Evolutionary conservation across 306 rosid species (phyloP).

Genomic region (Gleditsia sinensis): DNA sequence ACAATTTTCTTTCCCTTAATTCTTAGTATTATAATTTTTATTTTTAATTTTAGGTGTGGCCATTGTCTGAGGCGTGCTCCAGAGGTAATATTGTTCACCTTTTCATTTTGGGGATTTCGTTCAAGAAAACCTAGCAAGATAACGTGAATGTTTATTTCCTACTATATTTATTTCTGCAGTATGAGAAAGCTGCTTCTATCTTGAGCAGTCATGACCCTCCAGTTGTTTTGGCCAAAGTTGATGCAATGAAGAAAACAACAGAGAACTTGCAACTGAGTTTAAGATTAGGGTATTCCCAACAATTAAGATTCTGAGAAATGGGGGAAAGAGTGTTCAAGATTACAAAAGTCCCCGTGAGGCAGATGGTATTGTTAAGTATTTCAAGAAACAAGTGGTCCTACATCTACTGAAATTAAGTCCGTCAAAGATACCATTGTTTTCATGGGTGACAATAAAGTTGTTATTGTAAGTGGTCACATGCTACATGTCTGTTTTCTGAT

Average conservation of each 20-base stretch:
- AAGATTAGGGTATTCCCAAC: conserved; percentile 82
- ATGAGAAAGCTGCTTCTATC: conserved; percentile 80
- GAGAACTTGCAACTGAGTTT: conserved; percentile 54
- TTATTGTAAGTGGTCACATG: conserved; percentile 54
- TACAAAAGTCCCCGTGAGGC: conserved; percentile 92
- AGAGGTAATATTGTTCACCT: conserved; percentile 62
- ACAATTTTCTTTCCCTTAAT: neutral
- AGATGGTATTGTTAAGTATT: conserved; percentile 77
- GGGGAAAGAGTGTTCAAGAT: conserved; percentile 76
- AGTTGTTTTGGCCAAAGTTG: conserved; percentile 75
- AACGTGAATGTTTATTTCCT: conserved; percentile 21
- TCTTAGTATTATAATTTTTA: conserved; percentile 4
- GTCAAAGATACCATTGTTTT: conserved; percentile 61
- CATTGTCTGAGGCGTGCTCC: conserved; percentile 93
- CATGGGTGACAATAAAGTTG: conserved; percentile 64
- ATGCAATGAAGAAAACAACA: conserved; percentile 76
- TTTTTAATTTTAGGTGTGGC: conserved; percentile 71
- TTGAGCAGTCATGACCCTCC: conserved; percentile 78
- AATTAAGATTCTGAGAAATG: conserved; percentile 77
- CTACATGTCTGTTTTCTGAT: neutral
- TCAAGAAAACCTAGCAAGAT: neutral
- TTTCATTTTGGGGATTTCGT: neutral
- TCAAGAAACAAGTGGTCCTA: conserved; percentile 89
- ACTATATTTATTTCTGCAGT: conserved; percentile 48
- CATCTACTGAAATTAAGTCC: conserved; percentile 72